phyloP scores from a whole-genome alignment of 495 filamentous ascomycete species.

The Lasiosphaeriaceae sp. region DNA sequence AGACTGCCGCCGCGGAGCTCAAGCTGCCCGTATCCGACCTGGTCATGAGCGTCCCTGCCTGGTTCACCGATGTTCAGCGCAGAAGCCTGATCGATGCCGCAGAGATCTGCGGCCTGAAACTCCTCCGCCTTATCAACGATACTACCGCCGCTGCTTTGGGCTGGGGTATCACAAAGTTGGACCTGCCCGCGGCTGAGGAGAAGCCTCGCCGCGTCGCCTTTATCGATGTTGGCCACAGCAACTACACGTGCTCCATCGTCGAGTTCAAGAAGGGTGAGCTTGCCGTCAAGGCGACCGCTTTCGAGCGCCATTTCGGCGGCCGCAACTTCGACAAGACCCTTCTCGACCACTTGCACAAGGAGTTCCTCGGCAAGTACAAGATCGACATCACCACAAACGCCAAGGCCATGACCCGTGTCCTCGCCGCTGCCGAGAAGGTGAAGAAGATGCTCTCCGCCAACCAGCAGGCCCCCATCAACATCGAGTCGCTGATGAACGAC shows the following conservation, averaged over 20 bases:
- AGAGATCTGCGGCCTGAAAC: conserved; percentile 90
- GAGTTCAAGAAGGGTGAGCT: conserved; percentile 98
- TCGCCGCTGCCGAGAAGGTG: conserved; percentile 87
- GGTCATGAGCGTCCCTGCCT: conserved; percentile 89
- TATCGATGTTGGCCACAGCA: conserved; percentile 93
- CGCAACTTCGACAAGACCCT: conserved; percentile 95
- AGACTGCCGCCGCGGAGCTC: conserved; percentile 80
- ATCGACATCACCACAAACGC: conserved; percentile 83
- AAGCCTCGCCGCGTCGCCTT: conserved; percentile 90
- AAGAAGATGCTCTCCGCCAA: conserved; percentile 99
- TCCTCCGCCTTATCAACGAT: conserved; percentile 94
- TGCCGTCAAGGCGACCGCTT: conserved; percentile 87
- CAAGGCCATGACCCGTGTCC: conserved; percentile 83
- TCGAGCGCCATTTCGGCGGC: conserved; percentile 94
- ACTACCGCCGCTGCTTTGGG: conserved; percentile 94
- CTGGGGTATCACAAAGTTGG: conserved; percentile 95
- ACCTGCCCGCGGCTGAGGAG: conserved; percentile 85
- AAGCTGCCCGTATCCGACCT: conserved; percentile 92
- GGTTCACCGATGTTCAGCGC: conserved; percentile 96
- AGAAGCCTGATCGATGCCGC: conserved; percentile 85
- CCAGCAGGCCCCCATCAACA: conserved; percentile 87
- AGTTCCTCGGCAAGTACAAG: conserved; percentile 92
- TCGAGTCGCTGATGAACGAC: conserved; percentile 99
- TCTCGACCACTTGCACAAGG: conserved; percentile 88
- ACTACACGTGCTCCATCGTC: conserved; percentile 90